A percentile compares a stretch with the other conserved stretches of the same genome.
Conservation (phyloP, 2,329 filamentous ascomycete species). For the Teratosphaeriaceae sp. region DNA sequence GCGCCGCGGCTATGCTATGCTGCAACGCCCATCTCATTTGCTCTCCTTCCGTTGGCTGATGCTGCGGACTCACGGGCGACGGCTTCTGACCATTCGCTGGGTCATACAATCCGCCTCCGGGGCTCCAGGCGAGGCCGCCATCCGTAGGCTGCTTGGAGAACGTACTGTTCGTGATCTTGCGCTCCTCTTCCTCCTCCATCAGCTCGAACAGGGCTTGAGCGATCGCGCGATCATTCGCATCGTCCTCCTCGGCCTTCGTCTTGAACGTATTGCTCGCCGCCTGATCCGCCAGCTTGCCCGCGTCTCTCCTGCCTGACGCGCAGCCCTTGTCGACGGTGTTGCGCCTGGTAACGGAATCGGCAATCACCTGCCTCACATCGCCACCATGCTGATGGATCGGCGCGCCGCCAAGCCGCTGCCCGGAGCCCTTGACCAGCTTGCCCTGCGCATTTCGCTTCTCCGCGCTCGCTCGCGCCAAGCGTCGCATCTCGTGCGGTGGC, state of each 20-base stretch:
- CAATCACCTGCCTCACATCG: slow-evolving; percentile 67
- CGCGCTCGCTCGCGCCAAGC: slow-evolving; percentile 60
- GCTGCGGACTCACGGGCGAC: background rate
- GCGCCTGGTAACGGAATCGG: slow-evolving; percentile 59
- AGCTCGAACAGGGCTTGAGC: slow-evolving; percentile 80
- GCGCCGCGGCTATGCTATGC: slow-evolving; percentile 19
- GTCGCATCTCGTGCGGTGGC: slow-evolving; percentile 64
- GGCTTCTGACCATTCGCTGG: slow-evolving; percentile 7
- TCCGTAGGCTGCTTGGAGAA: slow-evolving; percentile 49
- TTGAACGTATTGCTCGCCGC: slow-evolving; percentile 68
- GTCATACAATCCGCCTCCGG: slow-evolving; percentile 30
- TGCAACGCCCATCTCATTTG: slow-evolving; percentile 32
- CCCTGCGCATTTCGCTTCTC: slow-evolving; percentile 54
- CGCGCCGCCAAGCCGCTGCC: slow-evolving; percentile 65
- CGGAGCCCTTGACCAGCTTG: slow-evolving; percentile 53
- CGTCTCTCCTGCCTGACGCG: slow-evolving; percentile 62
- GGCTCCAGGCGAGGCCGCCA: slow-evolving; percentile 31
- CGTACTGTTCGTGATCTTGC: slow-evolving; percentile 41
- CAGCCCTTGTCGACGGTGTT: slow-evolving; percentile 67
- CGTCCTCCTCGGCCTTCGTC: slow-evolving; percentile 80
- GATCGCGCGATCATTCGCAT: slow-evolving; percentile 82
- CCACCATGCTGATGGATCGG: slow-evolving; percentile 47
- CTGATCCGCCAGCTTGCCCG: slow-evolving; percentile 59
- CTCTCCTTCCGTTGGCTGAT: slow-evolving; percentile 27
- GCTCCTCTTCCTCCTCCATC: slow-evolving; percentile 67